Evolutionary conservation across 164 flowering plant species (phyloP), one percentile per base, ranked within the genome.

Genomic region (Magnolia kwangsiensis): DNA sequence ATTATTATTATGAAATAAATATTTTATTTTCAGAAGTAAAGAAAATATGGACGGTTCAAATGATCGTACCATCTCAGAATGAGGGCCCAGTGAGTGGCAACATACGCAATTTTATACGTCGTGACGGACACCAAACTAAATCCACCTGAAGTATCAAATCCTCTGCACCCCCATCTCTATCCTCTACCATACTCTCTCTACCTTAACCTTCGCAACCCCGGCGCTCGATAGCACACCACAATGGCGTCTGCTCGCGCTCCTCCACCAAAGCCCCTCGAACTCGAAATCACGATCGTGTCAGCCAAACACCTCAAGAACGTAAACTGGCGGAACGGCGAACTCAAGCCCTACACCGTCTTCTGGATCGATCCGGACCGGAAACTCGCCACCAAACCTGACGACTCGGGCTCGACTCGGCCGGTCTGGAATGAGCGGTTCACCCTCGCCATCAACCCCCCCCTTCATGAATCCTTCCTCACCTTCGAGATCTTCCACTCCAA

Each of bases 301-400:
- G 97, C 92, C 1, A 94, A 94, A 79, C 92, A 94, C 83, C 91
- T 94, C 73, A 88, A 94, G 77, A 94, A 92, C 88, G 94, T 92
- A 64, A 92, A 94, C 80, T 94, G 97, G 98, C 82, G 87, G 2
- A 81, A 83, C 80, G 98, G 98, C 31, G 87, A 85, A 18, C 92
- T 94, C 78, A 88, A 89, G 76, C 95, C 95, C 58, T 91, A 90
- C 85, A 88, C 77, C 67, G 82, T 87, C 82, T 85, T 90, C 84
- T 90, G 90, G 90, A 76, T 92, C 81, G 96, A 92, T 70, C 88
- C 95, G 20, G 90, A 86, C 75, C 87, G 89, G 66, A 87, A 91
- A 24, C 85, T 86, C 82, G 84, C 92, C 78, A 94, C 98, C 74
- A 85, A 87, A 69, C 79, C 89, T 23, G 94, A 90, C 77, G 89